Conservation (phyloP, 116 monocot genomes). For the Phalaenopsis hybrid region DNA sequence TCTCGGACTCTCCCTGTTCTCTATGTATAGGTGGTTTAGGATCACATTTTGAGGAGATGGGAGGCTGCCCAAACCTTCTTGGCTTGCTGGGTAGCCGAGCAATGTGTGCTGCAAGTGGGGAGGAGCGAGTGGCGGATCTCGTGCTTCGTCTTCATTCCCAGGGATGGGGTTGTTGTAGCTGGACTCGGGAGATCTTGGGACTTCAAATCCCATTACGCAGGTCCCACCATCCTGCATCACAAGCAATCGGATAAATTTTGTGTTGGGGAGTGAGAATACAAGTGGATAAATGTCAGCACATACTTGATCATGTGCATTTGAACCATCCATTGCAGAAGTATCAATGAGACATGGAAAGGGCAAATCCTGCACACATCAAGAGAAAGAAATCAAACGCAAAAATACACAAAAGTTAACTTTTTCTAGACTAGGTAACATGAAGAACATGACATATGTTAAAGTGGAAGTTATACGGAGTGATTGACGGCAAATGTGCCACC, state of each 20-base stretch:
- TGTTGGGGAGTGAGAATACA: neutral
- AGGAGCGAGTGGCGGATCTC: constrained; percentile 53
- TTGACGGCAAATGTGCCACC: neutral
- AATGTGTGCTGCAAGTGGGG: constrained; percentile 58
- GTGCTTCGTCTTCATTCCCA: constrained; percentile 45
- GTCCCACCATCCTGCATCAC: constrained; percentile 36
- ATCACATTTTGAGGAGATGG: constrained; percentile 50
- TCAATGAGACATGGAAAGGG: neutral
- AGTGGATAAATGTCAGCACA: neutral
- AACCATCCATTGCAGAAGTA: neutral
- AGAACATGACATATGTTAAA: too few relatives aligned
- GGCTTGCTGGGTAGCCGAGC: constrained; percentile 24
- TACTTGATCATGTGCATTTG: constrained; percentile 5
- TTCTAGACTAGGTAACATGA: too few relatives aligned
- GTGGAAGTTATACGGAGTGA: too few relatives aligned
- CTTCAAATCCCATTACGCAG: constrained; percentile 55
- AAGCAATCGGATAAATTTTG: neutral
- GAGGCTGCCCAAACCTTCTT: constrained; percentile 26
- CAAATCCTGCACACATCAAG: neutral
- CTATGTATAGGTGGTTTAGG: constrained; percentile 73
- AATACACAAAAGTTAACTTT: neutral
- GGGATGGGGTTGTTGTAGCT: constrained; percentile 51
- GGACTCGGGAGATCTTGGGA: constrained; percentile 55
- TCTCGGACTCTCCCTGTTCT: constrained; percentile 51
- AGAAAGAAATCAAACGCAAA: neutral